A percentile compares a stretch with the other conserved stretches of the same genome.
Conservation (phyloP, 129 eudicot species). For the Flaveria linearis region DNA sequence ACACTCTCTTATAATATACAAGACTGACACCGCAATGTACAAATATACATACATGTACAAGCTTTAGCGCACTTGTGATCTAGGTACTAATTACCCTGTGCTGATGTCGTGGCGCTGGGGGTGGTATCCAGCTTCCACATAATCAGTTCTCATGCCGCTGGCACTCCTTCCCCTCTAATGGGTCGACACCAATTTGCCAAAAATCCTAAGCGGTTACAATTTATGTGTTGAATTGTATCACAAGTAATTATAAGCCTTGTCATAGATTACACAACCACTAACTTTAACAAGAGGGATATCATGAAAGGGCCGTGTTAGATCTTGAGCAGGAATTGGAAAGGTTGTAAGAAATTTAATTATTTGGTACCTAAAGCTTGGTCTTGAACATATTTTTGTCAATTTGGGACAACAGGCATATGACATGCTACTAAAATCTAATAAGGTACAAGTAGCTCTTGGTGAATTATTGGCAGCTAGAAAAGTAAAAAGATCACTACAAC, state of each 20-base stretch:
- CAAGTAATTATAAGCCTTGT: not conserved
- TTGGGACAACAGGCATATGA: conserved; percentile 8
- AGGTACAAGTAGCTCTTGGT: conserved; percentile 14
- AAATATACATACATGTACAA: no score
- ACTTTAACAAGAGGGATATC: conserved; percentile 12
- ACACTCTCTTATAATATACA: no score
- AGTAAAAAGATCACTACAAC: conserved; percentile 29
- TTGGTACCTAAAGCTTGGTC: conserved; percentile 19
- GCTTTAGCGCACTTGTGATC: no score
- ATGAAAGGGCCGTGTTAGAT: not conserved
- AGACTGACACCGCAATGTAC: no score
- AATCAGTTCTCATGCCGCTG: no score
- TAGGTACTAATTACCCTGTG: no score
- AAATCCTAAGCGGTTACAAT: not conserved
- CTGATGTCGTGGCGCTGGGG: no score
- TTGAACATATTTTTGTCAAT: conserved; percentile 18
- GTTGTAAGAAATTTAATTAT: conserved; percentile 12
- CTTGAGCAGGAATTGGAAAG: not conserved
- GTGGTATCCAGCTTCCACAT: no score
- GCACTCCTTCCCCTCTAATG: no score
- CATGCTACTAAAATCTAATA: conserved; percentile 24
- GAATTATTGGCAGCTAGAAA: conserved; percentile 20
- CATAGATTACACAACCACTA: not conserved
- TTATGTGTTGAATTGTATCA: not conserved
- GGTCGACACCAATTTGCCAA: conserved; percentile 8